Conservation (phyloP, 192 early-diverging fungal genomes). For the Backusella tuberculispora region DNA sequence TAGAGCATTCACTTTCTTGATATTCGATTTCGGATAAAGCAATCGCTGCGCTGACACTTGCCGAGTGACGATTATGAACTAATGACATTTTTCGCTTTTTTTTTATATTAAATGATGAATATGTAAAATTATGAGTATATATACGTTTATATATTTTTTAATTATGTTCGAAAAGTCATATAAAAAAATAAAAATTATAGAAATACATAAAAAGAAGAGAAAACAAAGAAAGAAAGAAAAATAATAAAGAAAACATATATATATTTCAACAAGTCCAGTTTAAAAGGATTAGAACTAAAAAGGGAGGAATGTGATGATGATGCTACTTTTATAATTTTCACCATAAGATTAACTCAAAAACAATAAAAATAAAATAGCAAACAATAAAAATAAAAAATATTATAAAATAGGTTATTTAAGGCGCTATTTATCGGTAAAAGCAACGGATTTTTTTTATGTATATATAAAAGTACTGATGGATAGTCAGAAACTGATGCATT, state of each 20-base stretch:
- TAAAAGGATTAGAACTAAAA: neutral
- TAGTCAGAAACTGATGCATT: no score
- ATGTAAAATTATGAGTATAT: no score
- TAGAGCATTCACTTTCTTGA: neutral
- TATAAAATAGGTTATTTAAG: no score
- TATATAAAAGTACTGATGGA: no score
- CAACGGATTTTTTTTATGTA: no score
- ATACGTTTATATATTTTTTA: neutral
- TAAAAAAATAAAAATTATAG: neutral
- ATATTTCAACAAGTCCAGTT: neutral
- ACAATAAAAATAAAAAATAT: no score
- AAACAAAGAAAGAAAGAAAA: neutral
- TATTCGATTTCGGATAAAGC: neutral
- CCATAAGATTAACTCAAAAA: no score
- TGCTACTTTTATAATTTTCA: neutral
- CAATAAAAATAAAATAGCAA: no score
- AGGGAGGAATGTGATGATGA: slow-evolving; percentile 1
- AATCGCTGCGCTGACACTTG: neutral
- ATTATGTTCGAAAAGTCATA: neutral
- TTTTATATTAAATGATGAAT: no score
- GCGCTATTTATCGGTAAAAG: no score
- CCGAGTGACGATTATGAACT: slow-evolving; percentile 6
- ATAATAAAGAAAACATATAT: neutral
- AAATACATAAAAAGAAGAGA: neutral
- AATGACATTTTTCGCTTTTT: neutral